These are phyloP conservation scores for Tillandsia leiboldiana DNA, from an alignment of 176 grass and related monocot species.

Conservation along the genomic window DNA sequence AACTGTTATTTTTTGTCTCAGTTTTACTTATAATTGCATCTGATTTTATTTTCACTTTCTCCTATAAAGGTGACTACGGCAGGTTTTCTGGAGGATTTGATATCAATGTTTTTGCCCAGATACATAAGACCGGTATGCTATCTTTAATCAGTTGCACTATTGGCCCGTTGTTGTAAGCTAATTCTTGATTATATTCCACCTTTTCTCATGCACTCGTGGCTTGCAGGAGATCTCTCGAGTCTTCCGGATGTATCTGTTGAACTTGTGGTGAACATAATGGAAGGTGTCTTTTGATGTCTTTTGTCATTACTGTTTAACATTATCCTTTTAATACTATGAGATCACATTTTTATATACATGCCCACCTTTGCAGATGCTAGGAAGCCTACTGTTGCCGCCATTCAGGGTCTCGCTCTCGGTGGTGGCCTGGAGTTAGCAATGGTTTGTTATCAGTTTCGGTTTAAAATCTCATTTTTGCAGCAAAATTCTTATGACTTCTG, in stretches of 20 bases:
- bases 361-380: conserved; percentile 38
- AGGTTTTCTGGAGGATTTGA: conserved; percentile 96
- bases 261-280: conserved; percentile 69
- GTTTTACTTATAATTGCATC: conserved; percentile 3
- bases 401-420: conserved; percentile 93
- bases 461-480: conserved; percentile 1
- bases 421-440: conserved; percentile 85
- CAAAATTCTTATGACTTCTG: conserved; percentile 1
- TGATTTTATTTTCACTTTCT: conserved; percentile 13
- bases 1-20: not conserved
- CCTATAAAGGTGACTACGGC: conserved; percentile 36
- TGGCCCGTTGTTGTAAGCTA: not conserved
- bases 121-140: conserved; percentile 65
- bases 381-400: conserved; percentile 92
- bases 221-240: conserved; percentile 53
- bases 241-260: conserved; percentile 78
- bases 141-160: conserved; percentile 1
- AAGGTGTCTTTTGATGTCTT: conserved; percentile 40
- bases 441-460: conserved; percentile 37
- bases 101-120: conserved; percentile 70
- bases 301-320: conserved; percentile 8
- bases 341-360: not conserved
- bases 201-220: conserved; percentile 11
- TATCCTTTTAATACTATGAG: not conserved
- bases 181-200: conserved; percentile 5